These are phyloP conservation scores for Plasmodium relictum DNA, from an alignment of 169 alveolate species.

Conservation along the genomic window DNA sequence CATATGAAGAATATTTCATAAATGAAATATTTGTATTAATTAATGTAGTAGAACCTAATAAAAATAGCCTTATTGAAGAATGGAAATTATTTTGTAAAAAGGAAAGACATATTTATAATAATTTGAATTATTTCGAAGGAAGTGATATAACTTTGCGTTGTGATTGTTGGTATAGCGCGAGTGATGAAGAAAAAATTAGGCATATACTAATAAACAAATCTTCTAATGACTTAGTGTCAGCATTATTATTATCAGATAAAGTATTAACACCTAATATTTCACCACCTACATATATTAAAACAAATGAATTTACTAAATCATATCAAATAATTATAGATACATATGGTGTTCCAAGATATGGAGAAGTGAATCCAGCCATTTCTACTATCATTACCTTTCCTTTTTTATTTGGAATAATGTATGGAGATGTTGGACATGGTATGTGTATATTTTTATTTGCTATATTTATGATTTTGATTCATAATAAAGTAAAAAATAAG, in stretches of 20 bases:
- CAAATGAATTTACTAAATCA: conserved; percentile 94
- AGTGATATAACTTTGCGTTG: conserved; percentile 95
- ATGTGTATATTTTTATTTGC: conserved; percentile 90
- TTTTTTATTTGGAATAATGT: conserved; percentile 99
- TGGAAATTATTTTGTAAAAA: conserved; percentile 94
- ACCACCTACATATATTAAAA: conserved; percentile 97
- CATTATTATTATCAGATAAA: conserved; percentile 87
- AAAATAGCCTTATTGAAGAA: conserved; percentile 94
- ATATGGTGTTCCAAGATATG: conserved; percentile 99
- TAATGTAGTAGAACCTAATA: conserved; percentile 89
- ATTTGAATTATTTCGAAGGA: conserved; percentile 94
- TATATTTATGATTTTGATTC: conserved; percentile 82
- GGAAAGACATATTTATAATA: conserved; percentile 94
- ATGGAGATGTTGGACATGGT: conserved; percentile 99
- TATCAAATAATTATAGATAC: conserved; percentile 98
- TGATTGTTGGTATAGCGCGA: conserved; percentile 97
- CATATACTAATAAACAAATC: conserved; percentile 86
- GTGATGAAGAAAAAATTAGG: conserved; percentile 92
- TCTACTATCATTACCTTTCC: conserved; percentile 99
- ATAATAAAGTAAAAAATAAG: conserved; percentile 82
- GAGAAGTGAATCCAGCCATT: conserved; percentile 98
- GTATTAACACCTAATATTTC: conserved; percentile 81
- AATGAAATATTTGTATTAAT: conserved; percentile 90
- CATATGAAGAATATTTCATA: conserved; percentile 91
- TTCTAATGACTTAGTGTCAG: conserved; percentile 86